Evolutionary conservation across 169 alveolate genomes (phyloP), one percentile per base, ranked within the genome.

Genomic region (Plasmodium yoelii): DNA sequence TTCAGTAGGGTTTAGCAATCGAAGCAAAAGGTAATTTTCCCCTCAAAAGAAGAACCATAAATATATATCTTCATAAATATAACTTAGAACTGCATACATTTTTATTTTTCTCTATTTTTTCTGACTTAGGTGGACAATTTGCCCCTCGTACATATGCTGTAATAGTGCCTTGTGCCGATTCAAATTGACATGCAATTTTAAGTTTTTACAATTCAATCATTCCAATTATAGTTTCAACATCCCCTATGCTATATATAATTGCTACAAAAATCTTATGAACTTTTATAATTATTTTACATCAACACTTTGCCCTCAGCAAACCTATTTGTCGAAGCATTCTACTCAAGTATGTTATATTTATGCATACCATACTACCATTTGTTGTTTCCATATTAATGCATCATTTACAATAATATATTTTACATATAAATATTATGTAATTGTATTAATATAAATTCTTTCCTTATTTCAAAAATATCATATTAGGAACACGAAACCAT

Each of bases 91-190:
- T 34, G 42, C 42, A 34, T 3, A 34, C 6, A 34, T 34, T 34
- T 34, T 34, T 34, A 4, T 34, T 34, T 34, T 34, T 34, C 42
- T 34, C 42, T 10, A 49, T 49, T 68, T 15, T 53, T 63, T 68
- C 26, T 10, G 53, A 1, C 46, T 22, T 42, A 77, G 88, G 34
- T 77, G 88, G 88, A 77, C 88, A 26, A 77, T 77, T 39, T 77
- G 88, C 88, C 88, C 88, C 57, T 77, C 88, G 12, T 77, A 77
- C 46, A 57, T 77, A 34, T 77, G 88, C 56, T 77, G 88, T 47
- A 77, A 77, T 67, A 77, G 88, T 46, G 88, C 88, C 19, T 57
- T 77, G 18, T 77, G 88, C 49, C 63, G 88, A 64, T 77, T 77
- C 51, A 77, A 77, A 34, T 42, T 77, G 13, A 77, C 88, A 34